phyloP scores from a whole-genome alignment of 2,329 filamentous ascomycete species.

The Pseudogymnoascus sp. region DNA sequence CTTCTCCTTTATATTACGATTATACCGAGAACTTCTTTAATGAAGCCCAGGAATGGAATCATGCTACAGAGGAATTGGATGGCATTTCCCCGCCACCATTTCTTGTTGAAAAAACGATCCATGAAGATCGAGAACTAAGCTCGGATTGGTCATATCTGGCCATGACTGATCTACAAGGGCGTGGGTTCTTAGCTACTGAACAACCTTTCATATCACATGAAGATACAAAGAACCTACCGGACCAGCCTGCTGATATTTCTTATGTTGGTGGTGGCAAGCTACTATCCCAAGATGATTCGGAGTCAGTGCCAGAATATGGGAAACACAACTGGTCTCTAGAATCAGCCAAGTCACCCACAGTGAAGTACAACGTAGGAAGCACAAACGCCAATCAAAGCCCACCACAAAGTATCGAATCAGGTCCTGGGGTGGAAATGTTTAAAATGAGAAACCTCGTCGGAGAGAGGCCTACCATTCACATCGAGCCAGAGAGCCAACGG shows the following conservation, averaged over 20 bases:
- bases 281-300: not conserved
- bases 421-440: not conserved
- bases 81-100: constrained; percentile 22
- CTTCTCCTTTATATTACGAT: constrained; percentile 29
- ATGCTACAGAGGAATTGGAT: constrained; percentile 14
- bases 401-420: not conserved
- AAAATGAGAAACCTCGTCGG: not conserved
- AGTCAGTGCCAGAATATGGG: not conserved
- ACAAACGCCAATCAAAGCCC: not conserved
- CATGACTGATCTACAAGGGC: not conserved
- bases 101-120: constrained; percentile 24
- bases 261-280: not conserved
- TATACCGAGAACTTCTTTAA: constrained; percentile 31
- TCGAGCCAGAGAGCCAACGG: not conserved
- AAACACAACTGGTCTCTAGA: not conserved
- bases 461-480: not conserved
- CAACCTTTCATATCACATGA: not conserved
- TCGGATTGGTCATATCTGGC: constrained; percentile 14
- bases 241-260: not conserved
- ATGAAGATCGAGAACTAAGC: constrained; percentile 24
- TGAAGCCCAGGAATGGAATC: constrained; percentile 9
- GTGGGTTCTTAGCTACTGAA: constrained; percentile 5
- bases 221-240: not conserved
- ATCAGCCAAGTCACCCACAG: not conserved
- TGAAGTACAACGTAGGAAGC: not conserved